These are phyloP conservation scores for Rhizopogon sp. DNA, from an alignment of 768 basidiomycete genomes.

Conservation along the genomic window DNA sequence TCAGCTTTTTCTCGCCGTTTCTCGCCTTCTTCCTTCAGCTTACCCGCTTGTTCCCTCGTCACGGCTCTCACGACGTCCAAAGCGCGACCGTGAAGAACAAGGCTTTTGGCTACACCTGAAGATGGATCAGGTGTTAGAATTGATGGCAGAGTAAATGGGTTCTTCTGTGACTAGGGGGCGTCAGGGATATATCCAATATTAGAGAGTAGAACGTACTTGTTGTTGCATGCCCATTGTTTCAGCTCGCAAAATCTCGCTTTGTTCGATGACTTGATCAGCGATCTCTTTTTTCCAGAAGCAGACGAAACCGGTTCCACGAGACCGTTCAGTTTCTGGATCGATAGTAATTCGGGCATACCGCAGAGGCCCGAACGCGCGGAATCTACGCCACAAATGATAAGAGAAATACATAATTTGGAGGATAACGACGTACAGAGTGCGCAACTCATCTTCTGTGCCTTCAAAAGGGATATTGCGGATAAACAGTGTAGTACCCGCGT, in stretches of 20 bases:
- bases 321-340: constrained; percentile 78
- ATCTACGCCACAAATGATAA: constrained; percentile 41
- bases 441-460: constrained; percentile 90
- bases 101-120: constrained; percentile 68
- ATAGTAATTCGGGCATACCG: constrained; percentile 91
- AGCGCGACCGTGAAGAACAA: constrained; percentile 90
- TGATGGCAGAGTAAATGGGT: constrained; percentile 84
- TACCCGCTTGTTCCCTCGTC: constrained; percentile 81
- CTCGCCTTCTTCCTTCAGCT: constrained; percentile 86
- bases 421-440: constrained; percentile 58
- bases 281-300: constrained; percentile 95
- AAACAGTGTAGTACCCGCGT: constrained; percentile 89
- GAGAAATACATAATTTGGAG: not conserved
- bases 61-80: constrained; percentile 90
- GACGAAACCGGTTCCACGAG: constrained; percentile 92
- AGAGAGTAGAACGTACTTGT: constrained; percentile 23
- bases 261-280: constrained; percentile 78
- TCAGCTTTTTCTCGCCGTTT: constrained; percentile 84
- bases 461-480: constrained; percentile 90
- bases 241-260: constrained; percentile 65
- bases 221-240: constrained; percentile 52
- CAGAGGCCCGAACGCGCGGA: constrained; percentile 87
- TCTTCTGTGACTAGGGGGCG: constrained; percentile 52
- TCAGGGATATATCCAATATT: not conserved
- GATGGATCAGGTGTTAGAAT: constrained; percentile 94